Base-by-base conservation (phyloP, 371 early-diverging fungal species). In the Phascolomyces articulosus region DNA sequence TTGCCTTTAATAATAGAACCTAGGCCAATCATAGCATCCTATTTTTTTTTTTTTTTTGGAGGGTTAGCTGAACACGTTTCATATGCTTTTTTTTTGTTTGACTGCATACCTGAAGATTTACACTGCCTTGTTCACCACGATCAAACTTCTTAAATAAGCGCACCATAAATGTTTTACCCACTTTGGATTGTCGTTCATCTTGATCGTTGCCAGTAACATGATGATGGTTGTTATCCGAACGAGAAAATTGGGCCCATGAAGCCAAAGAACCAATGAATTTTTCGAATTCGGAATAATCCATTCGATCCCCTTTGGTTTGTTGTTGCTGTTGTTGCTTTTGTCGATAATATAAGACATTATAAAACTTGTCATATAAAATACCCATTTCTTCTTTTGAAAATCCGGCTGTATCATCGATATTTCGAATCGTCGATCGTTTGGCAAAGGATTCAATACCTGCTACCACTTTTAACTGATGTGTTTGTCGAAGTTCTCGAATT, bases 391-490 rank as follows among this genome's bases (percentile, higher is more conserved):
- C 94, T 67, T 94, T 93, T 62, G 82, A 86, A 63, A 98, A 94
- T 21, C 87, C 87, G 49, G 88, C 86, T 23, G 83, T 83, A 41
- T 90, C 85, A 24, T 85, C 78, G 34, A 98, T 70, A 67, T 93
- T 92, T 7, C 98, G 88, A 44, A 97, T 80, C 8, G 90, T 84
- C 4, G 91, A 90, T 61, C 96, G 92, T 65, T 96, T 97, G 1
- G 97, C 90, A 70, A 93, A 98, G 21, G 89, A 88, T 70, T 96
- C 96, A 58, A 98, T 90, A 26, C 94, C 91, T 58, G 97, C 97
- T 28, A 95, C 93, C 1, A 98, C 95, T 70, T 94, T 93, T 55
- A 97, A 87, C 72, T 96, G 96, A 65, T 91, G 90, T 20, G 89
- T 87, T 58, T 90, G 89, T 26, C 98, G 88, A 49, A 96, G 77